Evolutionary conservation across 345 rosid genomes (phyloP).

Genomic region (Lepidium africanum): DNA sequence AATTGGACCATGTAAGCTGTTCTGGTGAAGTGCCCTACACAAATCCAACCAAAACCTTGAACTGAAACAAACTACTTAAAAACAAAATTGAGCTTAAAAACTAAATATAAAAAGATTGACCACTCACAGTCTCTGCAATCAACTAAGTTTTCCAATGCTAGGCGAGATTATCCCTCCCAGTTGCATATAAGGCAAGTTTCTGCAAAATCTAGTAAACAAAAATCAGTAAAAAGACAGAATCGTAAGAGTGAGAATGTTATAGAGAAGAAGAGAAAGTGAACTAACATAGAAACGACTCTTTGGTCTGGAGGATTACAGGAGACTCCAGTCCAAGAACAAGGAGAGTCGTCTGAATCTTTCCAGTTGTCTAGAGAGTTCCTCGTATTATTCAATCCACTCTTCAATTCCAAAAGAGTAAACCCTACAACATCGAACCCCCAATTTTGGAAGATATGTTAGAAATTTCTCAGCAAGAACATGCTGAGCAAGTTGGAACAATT

Average conservation of each 20-base stretch:
- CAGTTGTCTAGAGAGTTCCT: constrained; percentile 61
- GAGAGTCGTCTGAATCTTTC: constrained; percentile 62
- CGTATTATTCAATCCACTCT: constrained; percentile 63
- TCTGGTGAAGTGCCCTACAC: constrained; percentile 82
- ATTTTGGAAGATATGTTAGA: not conserved
- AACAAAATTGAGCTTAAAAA: not conserved
- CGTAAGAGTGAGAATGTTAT: not conserved
- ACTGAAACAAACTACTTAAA: not conserved
- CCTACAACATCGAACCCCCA: constrained; percentile 34
- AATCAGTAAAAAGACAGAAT: not conserved
- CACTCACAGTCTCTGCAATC: constrained; percentile 84
- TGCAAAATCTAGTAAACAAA: constrained; percentile 26
- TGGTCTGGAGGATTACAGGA: constrained; percentile 60
- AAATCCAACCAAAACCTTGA: not conserved
- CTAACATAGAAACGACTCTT: constrained; percentile 69
- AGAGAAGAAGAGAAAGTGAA: not conserved
- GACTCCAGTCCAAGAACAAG: constrained; percentile 93
- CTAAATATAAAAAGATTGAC: not conserved
- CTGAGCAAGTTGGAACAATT: not conserved
- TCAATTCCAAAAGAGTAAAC: constrained; percentile 64
- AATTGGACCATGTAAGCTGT: constrained; percentile 75
- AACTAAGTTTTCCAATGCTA: constrained; percentile 72
- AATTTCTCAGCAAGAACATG: not conserved
- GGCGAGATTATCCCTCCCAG: constrained; percentile 82
- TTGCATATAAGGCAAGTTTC: constrained; percentile 90